phyloP scores from a whole-genome alignment of 1,284 basidiomycete genomes.

The Pterula multifida region DNA sequence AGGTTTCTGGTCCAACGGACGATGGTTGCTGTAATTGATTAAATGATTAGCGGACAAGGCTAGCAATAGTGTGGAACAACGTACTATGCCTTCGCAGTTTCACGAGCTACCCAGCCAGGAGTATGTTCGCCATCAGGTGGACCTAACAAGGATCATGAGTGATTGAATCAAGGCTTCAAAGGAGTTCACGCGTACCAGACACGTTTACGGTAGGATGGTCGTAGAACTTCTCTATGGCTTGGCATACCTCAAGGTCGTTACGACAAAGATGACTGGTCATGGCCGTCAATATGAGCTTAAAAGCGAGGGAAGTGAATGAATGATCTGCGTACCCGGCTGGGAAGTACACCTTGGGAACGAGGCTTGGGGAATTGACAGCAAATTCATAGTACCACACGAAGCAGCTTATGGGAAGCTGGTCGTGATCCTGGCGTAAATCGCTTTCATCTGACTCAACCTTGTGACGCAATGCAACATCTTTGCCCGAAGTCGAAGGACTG shows the following conservation, averaged over 20 bases:
- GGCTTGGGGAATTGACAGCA: neutral
- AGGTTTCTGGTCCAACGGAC: constrained; percentile 11
- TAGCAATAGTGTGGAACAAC: neutral
- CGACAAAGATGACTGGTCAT: neutral
- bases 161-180: neutral
- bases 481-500: neutral
- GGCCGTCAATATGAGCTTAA: neutral
- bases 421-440: neutral
- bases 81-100: neutral
- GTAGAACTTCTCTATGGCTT: constrained; percentile 1
- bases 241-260: neutral
- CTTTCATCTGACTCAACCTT: neutral
- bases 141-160: neutral
- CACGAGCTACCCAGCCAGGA: neutral
- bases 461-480: neutral
- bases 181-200: neutral
- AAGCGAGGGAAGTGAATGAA: neutral
- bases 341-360: constrained; percentile 2
- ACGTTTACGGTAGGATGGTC: neutral
- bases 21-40: constrained; percentile 14
- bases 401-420: neutral
- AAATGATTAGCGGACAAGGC: neutral
- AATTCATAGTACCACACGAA: constrained; percentile 1
- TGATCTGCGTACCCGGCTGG: neutral
- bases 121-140: neutral